Evolutionary conservation across 331 rosid species (phyloP), one percentile per base, ranked within the genome.

Genomic region (Pyrus hybrid): DNA sequence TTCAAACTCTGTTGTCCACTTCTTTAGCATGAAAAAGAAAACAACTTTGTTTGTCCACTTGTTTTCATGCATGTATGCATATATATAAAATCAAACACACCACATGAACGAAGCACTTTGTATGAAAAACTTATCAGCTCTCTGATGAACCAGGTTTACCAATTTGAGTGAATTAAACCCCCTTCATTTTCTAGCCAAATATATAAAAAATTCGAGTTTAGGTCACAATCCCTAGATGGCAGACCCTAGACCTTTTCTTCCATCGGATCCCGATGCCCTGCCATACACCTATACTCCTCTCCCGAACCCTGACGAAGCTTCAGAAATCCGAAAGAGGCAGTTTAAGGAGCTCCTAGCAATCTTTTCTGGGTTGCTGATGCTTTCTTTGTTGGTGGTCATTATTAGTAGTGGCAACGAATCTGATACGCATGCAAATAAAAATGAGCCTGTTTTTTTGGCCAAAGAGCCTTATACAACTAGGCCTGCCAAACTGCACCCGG

Each of bases 281-380:
- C 89, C 90, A 5, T 68, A 26, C 68, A 79, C 89, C 49, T 85
- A 83, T 71, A 7, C 57, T 63, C 79, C 89, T 28, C 78, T 88
- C 10, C 82, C 80, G 61, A 21, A 53, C 41, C 2, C 75, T 3
- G 61, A 3, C 5, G 75, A 22, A 16, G 29, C 73, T 63, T 73
- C 77, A 49, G 49, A 18, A 0, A 75, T 33, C 26, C 80, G 72
- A 16, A 69, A 77, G 14, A 57, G 69, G n/a, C 81, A 73, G 64
- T 16, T 64, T 29, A 88, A 83, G 78, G 67, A 25, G 66, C 17
- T 63, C 30, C 6, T 80, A 68, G 63, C 73, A 6, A 45, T 85
- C 25, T 33, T 79, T 9, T 77, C 77, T 65, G 92, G 87, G 30
- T 72, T 90, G 63, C 73, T 89, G 8, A 11, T 83, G 29, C 53